Base-by-base conservation (phyloP, 2,329 filamentous ascomycete genomes). In the Aspergillus tamarii region DNA sequence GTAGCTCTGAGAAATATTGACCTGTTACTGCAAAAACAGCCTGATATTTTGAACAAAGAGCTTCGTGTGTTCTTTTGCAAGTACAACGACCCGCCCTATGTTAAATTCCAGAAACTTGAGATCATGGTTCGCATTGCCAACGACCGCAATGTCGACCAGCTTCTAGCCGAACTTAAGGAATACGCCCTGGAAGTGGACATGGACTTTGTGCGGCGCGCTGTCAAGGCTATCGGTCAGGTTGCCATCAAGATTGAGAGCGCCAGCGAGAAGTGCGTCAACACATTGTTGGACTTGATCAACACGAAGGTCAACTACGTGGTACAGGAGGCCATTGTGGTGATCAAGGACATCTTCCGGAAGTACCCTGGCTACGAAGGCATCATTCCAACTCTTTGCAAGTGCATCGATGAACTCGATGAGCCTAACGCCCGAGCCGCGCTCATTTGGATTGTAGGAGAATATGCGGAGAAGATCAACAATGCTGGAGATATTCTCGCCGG, bases 71-170 rank as follows among this genome's bases (percentile, higher is more conserved):
- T 99, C 83, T 99, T 99, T 83, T 99, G 95, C 89, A 99, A 99
- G 82, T 99, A 99, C 83, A 98, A 98, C 76, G 95, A 99, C 72
- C 94, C 95, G 1, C 93, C 93, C 26, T 99, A 99, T 77, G 89
- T 99, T 73, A 99, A 99, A 80, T 88, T 99, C 64, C 91, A 97
- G 76, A 99, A 99, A 77, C 87, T 99, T 57, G 95, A 99, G 77
- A 98, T 98, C 67, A 98, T 99, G 95, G 94, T 99, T 55, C 90
- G 95, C 78, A 98, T 99, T 88, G 93, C 94, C 65, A 98, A 97
- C 80, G 94, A 97, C 71, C 91, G 90, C 76, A 99, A 98, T 75
- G 94, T 94, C 64, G 95, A 99, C 74, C 95, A 98, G 76, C 84
- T 99, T 30, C 84, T 99, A 19, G 91, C 94, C 12, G 95, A 99